Base-by-base conservation (phyloP, 2,329 filamentous ascomycete species). In the Pseudocercospora fijiensis region DNA sequence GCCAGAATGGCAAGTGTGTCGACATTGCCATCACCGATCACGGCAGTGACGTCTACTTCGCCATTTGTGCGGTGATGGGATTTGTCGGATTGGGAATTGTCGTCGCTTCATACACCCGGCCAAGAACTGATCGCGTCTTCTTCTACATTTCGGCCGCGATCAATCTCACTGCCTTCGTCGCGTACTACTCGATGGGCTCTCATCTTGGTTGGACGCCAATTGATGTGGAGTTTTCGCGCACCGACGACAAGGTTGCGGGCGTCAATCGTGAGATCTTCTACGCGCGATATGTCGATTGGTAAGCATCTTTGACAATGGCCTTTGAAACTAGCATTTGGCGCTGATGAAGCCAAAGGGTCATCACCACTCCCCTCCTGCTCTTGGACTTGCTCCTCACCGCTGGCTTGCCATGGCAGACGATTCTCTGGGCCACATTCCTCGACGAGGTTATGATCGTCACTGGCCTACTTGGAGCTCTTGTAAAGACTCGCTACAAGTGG, bases 11-110 rank as follows among this genome's bases (percentile, higher is more conserved):
- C 63, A 65, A 60, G n/a, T 74, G 69, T 1, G 81, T 82, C n/a
- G 80, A 87, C 72, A 83, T 88, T 45, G 78, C 78, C 67, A 87
- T 89, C 69, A 88, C 85, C 4, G 78, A 75, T 13, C 83, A 76
- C 71, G 87, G 85, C n/a, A 87, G 85, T 0, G 80, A 88, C 72
- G 86, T 84, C 78, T 87, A 88, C 71, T 89, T 84, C 76, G 78
- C 86, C 9, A 82, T 88, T 18, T 84, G 80, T 63, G 82, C 85
- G 1, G 74, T 86, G 33, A 88, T 89, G 85, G 67, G 69, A 52
- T 84, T 88, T 70, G 75, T 87, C 27, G 83, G 74, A 2, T 74
- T 84, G n/a, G 80, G 81, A 1, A 59, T 64, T 18, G 53, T 64
- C 43, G 58, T 47, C 18, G 43, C 58, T 18, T 58, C 53, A 26